phyloP scores from a whole-genome alignment of 2,329 filamentous ascomycete species.

The Aspergillus novoparasiticus region DNA sequence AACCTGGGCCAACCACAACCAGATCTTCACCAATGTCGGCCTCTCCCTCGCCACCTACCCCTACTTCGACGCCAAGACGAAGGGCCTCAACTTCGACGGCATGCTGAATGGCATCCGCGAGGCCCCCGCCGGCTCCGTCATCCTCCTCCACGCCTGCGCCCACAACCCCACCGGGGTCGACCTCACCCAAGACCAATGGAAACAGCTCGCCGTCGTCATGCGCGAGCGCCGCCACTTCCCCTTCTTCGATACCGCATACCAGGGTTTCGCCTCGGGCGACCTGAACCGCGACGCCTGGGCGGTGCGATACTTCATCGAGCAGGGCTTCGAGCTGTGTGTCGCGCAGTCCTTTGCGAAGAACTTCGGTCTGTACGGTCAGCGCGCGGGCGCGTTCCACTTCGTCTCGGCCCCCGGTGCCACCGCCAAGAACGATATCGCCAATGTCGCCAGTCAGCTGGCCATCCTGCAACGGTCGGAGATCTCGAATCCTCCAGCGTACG shows the following conservation, averaged over 20 bases:
- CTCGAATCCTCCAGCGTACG: conserved; percentile 93
- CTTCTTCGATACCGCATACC: conserved; percentile 98
- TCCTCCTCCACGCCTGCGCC: conserved; percentile 91
- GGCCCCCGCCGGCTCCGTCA: conserved; percentile 78
- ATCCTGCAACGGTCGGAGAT: conserved; percentile 97
- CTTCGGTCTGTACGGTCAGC: conserved; percentile 90
- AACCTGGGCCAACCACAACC: conserved; percentile 98
- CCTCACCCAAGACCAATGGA: conserved; percentile 92
- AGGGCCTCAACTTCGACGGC: conserved; percentile 88
- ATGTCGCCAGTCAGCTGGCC: conserved; percentile 85
- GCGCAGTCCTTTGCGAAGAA: conserved; percentile 66
- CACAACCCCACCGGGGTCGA: conserved; percentile 99
- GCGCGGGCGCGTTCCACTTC: conserved; percentile 94
- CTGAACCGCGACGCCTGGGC: conserved; percentile 83
- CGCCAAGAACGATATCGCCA: conserved; percentile 58
- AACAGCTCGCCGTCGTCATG: conserved; percentile 78
- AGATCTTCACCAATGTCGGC: conserved; percentile 92
- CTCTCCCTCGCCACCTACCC: conserved; percentile 81
- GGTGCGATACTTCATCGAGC: conserved; percentile 90
- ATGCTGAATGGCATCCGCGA: conserved; percentile 72
- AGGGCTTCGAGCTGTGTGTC: conserved; percentile 74
- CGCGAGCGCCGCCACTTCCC: conserved; percentile 83
- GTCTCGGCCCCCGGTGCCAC: conserved; percentile 73
- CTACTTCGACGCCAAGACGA: conserved; percentile 88
- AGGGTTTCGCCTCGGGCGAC: conserved; percentile 94